Percentiles rank a stretch among this genome's conserved stretches.
Conservation (phyloP, 805 yeast genomes). For the Schwanniomyces vanrijiae region DNA sequence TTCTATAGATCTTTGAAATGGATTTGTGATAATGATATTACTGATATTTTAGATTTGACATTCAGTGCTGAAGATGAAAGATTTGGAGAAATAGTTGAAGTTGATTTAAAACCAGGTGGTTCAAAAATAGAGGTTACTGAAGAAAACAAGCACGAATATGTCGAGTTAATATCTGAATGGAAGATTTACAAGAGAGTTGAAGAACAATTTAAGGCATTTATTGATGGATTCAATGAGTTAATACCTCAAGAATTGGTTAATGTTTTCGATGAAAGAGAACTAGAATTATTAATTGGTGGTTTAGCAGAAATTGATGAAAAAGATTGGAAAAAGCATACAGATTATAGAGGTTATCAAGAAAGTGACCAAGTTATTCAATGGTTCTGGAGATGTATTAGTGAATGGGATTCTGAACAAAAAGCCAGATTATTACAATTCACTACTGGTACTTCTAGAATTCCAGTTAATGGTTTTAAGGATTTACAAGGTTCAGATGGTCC, state of each 20-base stretch:
- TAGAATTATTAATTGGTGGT: slow-evolving; percentile 96
- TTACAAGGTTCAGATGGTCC: slow-evolving; percentile 99
- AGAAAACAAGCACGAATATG: slow-evolving; percentile 93
- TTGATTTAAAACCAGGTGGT: slow-evolving; percentile 90
- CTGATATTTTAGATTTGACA: slow-evolving; percentile 77
- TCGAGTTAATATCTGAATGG: slow-evolving; percentile 95
- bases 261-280: slow-evolving; percentile 96
- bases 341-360: slow-evolving; percentile 96
- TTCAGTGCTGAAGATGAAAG: slow-evolving; percentile 90
- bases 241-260: slow-evolving; percentile 95
- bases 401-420: slow-evolving; percentile 96
- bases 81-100: slow-evolving; percentile 87
- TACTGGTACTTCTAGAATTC: slow-evolving; percentile 98
- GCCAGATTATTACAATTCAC: slow-evolving; percentile 95
- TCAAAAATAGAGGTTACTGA: slow-evolving; percentile 87
- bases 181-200: slow-evolving; percentile 89
- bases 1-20: slow-evolving; percentile 92
- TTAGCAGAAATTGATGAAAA: slow-evolving; percentile 96
- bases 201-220: slow-evolving; percentile 93
- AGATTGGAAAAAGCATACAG: slow-evolving; percentile 99
- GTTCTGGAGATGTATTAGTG: slow-evolving; percentile 95
- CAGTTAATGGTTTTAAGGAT: slow-evolving; percentile 98
- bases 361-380: slow-evolving; percentile 95
- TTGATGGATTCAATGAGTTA: slow-evolving; percentile 95
- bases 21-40: slow-evolving; percentile 93